Base-by-base conservation (phyloP, 441 rosid species). In the Biscutella laevigata region DNA sequence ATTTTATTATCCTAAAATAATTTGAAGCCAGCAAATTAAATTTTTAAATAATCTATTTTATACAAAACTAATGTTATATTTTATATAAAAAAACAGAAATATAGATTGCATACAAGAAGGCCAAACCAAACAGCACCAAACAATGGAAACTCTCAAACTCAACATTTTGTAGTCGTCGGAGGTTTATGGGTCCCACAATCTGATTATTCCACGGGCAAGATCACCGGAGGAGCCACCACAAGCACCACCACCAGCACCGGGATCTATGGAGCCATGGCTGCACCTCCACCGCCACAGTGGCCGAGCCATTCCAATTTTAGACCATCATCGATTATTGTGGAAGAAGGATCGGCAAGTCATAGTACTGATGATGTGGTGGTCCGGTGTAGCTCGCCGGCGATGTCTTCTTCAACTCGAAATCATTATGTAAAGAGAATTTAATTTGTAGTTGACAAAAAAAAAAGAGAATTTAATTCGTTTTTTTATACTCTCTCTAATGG, bases 121-220 rank as follows among this genome's bases (percentile, higher is more conserved):
- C 94, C 96, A 42, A 76, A 64, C 40, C 75, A 71, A 13, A 20
- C 75, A 22, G 68, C 73, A 15, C 77, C 76, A 52, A 70, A 52
- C 49, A 73, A 41, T 59, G 55, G 39, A 73, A 78, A 70, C 70
- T 39, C 79, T 14, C 87, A 70, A 67, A 73, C 79, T 7, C 94
- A 94, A 9, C 96, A 85, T 45, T 82, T 88, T 50, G 82, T 88
- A 47, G 94, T 91, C 46, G 91, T 85, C 2, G 89, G 95, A 24
- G 89, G 94, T 33, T 75, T 91, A 66, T 91, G 96, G 96, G 77
- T 88, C 40, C 83, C 82, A 2, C 85, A 88, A 4, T 68, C 80
- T 1, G 88, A 78, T 17, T 81, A 79, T 48, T 59, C 46, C 32
- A 40, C 53, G n/a, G 34, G 73, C 10, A 38, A 69, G 35, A 28